These are phyloP conservation scores for Linderniella brevidens DNA, from an alignment of 257 asterid species.

Conservation along the genomic window DNA sequence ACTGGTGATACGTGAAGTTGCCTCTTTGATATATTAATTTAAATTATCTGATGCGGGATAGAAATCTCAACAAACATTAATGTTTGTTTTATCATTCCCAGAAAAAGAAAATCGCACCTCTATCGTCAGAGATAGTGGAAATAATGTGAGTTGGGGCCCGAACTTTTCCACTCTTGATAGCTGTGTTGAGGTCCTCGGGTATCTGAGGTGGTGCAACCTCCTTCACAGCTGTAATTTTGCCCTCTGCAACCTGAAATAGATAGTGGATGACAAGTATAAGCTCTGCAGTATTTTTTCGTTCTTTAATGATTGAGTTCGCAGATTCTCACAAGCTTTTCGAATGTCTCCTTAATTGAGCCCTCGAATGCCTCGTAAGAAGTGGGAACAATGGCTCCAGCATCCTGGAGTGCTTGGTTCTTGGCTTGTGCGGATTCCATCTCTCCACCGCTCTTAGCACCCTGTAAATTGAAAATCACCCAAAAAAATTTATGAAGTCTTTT, in stretches of 20 bases:
- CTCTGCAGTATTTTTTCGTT: too few relatives aligned
- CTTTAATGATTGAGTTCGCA: too few relatives aligned
- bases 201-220: constrained; percentile 91
- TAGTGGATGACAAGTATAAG: too few relatives aligned
- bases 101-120: constrained; percentile 33
- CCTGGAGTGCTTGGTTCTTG: constrained; percentile 86
- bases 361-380: constrained; percentile 92
- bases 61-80: too few relatives aligned
- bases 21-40: too few relatives aligned
- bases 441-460: constrained; percentile 99
- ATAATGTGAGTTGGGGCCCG: constrained; percentile 98
- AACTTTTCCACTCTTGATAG: constrained; percentile 95
- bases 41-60: too few relatives aligned
- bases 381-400: constrained; percentile 94
- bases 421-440: constrained; percentile 99
- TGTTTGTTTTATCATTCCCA: not conserved
- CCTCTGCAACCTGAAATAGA: constrained; percentile 44
- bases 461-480: constrained; percentile 2
- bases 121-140: constrained; percentile 94
- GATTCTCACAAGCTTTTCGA: constrained; percentile 48
- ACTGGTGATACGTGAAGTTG: too few relatives aligned
- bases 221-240: constrained; percentile 61
- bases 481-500: constrained; percentile 5
- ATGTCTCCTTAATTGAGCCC: constrained; percentile 66
- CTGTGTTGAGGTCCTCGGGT: constrained; percentile 86